These are phyloP conservation scores for Ustilago lituana DNA, from an alignment of 1,284 basidiomycete species.

Conservation along the genomic window DNA sequence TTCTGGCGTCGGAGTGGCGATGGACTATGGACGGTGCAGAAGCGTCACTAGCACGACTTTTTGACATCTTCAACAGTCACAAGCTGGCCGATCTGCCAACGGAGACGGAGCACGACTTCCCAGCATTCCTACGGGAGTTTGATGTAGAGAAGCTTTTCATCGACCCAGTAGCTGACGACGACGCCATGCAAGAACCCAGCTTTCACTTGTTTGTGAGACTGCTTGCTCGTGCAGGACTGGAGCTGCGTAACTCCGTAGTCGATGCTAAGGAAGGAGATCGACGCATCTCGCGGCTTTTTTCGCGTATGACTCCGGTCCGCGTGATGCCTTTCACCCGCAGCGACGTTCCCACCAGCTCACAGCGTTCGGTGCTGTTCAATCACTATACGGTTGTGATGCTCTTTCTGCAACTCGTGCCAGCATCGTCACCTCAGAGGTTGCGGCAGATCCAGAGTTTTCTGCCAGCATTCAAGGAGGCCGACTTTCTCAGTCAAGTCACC, in stretches of 20 bases:
- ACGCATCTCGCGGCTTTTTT: conserved; percentile 78
- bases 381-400: conserved; percentile 81
- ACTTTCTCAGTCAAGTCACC: conserved; percentile 77
- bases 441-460: conserved; percentile 76
- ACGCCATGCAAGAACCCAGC: conserved; percentile 74
- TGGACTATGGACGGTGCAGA: conserved; percentile 75
- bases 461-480: conserved; percentile 74
- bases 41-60: conserved; percentile 75
- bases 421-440: conserved; percentile 73
- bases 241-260: conserved; percentile 47
- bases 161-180: conserved; percentile 52
- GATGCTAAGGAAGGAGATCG: conserved; percentile 52
- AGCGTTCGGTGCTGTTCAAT: conserved; percentile 85
- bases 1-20: conserved; percentile 77
- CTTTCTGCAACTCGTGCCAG: conserved; percentile 78
- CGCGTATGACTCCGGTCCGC: conserved; percentile 81
- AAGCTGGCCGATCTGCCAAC: conserved; percentile 80
- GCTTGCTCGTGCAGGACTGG: conserved; percentile 72
- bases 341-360: conserved; percentile 70
- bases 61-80: conserved; percentile 81
- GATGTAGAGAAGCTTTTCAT: conserved; percentile 30
- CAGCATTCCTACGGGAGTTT: conserved; percentile 77
- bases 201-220: conserved; percentile 84
- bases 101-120: conserved; percentile 78
- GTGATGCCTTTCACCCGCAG: conserved; percentile 69